phyloP scores from a whole-genome alignment of 441 rosid species.

The Syzygium malaccense region DNA sequence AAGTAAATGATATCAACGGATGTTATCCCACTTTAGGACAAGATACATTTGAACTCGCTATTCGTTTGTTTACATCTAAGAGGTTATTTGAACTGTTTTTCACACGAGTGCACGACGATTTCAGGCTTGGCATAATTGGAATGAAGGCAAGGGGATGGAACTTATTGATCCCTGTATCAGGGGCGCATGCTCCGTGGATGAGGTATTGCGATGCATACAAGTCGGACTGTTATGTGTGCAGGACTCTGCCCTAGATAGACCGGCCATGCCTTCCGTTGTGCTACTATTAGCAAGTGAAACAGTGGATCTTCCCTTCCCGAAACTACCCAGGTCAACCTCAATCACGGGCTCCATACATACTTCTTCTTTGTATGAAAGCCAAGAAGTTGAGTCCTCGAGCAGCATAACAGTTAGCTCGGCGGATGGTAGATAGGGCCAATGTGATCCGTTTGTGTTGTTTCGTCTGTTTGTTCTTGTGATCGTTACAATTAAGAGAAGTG shows the following conservation, averaged over 20 bases:
- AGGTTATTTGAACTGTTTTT: background rate
- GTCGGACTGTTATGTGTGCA: conserved; percentile 36
- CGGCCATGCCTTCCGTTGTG: conserved; percentile 23
- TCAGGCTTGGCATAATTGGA: conserved; percentile 43
- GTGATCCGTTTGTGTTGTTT: background rate
- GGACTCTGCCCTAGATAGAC: conserved; percentile 22
- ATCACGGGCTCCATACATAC: conserved; percentile 2
- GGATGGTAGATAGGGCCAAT: conserved; percentile 18
- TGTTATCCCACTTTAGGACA: background rate
- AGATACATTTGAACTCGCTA: background rate
- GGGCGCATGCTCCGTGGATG: conserved; percentile 2
- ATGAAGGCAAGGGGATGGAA: conserved; percentile 19
- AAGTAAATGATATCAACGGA: background rate
- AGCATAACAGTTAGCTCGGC: conserved; percentile 17
- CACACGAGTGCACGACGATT: background rate
- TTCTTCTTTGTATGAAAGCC: conserved; percentile 5
- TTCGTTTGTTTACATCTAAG: background rate
- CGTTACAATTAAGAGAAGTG: background rate
- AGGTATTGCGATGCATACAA: conserved; percentile 29
- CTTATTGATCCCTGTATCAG: conserved; percentile 23
- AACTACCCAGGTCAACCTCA: conserved; percentile 21
- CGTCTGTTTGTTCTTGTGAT: background rate
- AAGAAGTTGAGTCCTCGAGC: conserved; percentile 17
- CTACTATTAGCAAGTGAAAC: conserved; percentile 25
- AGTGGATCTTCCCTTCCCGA: conserved; percentile 17